Evolutionary conservation across 2,329 filamentous ascomycete species (phyloP).

Genomic region (Cercospora sp.): DNA sequence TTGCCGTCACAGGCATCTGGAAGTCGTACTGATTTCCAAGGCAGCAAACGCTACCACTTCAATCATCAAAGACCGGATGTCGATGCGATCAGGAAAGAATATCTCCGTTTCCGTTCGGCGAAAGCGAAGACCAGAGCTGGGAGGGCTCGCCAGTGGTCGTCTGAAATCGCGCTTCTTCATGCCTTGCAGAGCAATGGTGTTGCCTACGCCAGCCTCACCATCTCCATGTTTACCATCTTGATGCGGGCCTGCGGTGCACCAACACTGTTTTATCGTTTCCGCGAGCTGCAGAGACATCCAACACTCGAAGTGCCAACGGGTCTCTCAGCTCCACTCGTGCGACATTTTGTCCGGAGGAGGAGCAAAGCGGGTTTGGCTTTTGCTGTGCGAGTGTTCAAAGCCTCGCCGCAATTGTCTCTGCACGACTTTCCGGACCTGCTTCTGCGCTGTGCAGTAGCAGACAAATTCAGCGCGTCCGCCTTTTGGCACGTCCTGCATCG

Average conservation of each 20-base stretch:
- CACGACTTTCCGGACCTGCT: conserved; percentile 1
- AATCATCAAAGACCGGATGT: background rate
- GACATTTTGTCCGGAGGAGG: conserved; percentile 4
- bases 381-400: conserved; percentile 8
- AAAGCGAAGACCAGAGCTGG: background rate
- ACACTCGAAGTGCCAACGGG: conserved; percentile 4
- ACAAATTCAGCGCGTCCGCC: background rate
- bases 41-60: background rate
- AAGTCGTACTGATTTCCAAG: background rate
- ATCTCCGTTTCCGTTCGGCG: background rate
- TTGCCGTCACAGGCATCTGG: background rate
- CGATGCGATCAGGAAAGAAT: conserved; percentile 4
- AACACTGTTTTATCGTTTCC: conserved; percentile 8
- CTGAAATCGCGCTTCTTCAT: conserved; percentile 10
- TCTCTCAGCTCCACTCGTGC: conserved; percentile 3
- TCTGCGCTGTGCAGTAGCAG: background rate
- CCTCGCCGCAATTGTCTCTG: background rate
- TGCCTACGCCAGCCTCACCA: background rate
- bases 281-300: conserved; percentile 8
- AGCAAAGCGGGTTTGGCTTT: background rate
- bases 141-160: background rate
- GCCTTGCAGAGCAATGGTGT: conserved; percentile 13
- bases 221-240: conserved; percentile 7
- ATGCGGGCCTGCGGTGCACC: background rate
- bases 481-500: conserved; percentile 32